Evolutionary conservation across 371 early-diverging fungal genomes (phyloP), one percentile per base, ranked within the genome.

Genomic region (Mortierella sp.): DNA sequence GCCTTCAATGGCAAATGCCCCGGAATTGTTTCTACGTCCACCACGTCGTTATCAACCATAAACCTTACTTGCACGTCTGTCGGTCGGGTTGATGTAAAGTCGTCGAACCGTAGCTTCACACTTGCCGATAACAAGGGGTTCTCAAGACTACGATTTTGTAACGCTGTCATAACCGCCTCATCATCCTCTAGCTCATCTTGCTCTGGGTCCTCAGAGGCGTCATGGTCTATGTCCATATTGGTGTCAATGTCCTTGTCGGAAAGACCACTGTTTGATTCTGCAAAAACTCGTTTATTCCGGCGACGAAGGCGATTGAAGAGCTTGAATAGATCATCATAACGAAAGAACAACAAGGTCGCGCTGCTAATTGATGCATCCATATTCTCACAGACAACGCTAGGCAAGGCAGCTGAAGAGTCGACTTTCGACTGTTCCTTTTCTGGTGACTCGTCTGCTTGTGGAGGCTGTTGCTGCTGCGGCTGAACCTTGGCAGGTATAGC

Each of bases 361-460:
- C 43, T 55, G 14, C 55, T 37, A 1, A 63, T 53, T 21, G 63
- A 18, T 15, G 63, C 55, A 43, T 63, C 63, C 18, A 53, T 51
- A 25, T 44, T 55, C 55, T 23, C 37, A 19, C 28, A 7, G 21
- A 21, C 43, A 14, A 63, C 53, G 21, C 23, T 15, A 11, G 63
- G 63, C 16, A 25, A 43, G 19, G 16, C 45, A 48, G 11, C 15
- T 19, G 21, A n/a, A 11, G 43, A 44, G 37, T 37, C 37, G 3
- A 9, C 9, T 37, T 37, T 9, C 37, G 9, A 37, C 9, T 37
- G 37, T 5, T 37, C 37, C 9, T 15, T n/a, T 18, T 2, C 4
- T 23, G 11, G 19, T 45, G 59, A 19, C 7, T 37, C 19, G 0
- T 23, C 19, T 37, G 4, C 26, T 16, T 52, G 23, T 7, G 56